Evolutionary conservation across 768 basidiomycete species (phyloP), one percentile per base, ranked within the genome.

Genomic region (Calocera cornea): DNA sequence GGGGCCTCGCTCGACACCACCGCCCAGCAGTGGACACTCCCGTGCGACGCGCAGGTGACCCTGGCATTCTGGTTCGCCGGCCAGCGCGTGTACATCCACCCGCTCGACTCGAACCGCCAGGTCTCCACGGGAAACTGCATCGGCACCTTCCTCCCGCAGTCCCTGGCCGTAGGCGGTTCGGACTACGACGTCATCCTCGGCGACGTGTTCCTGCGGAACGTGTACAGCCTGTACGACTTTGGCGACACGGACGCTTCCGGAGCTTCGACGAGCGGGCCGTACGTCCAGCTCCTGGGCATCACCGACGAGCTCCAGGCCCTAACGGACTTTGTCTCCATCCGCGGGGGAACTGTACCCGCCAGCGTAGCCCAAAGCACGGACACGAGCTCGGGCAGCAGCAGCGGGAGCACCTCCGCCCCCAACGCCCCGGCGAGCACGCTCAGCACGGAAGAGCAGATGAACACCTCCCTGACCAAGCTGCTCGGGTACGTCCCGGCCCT

Each of bases 121-220:
- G 14, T 16, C 7, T 27, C 54, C 14, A 22, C 14, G 14, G 67
- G 31, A 8, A 78, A 75, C 14, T 93, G 91, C 70, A 78, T 88
- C 34, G 91, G 91, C 36, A 86, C 90, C 19, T 89, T 92, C 75
- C 75, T 92, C 31, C 88, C 90, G 1, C 82, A 84, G 71, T 75
- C 76, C 29, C 78, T 86, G 27, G 79, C 83, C 17, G 79, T 85
- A n/a, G 85, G 81, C 36, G 78, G 77, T 65, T 86, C 82, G 68
- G 80, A 90, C 76, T 91, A 89, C 73, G 91, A 93, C 74, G 88
- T 89, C 86, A 80, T 93, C 50, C 73, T 92, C 65, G 91, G 91
- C 24, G 90, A 89, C 76, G 92, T 89, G 72, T 82, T 90, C 74
- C 81, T 93, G 68, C 89, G 91, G 68, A 88, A 89, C 17, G 78